Percentiles rank a stretch among this genome's conserved stretches.
Conservation (phyloP, 2,329 filamentous ascomycete species). For the Chaetomiaceae sp. region DNA sequence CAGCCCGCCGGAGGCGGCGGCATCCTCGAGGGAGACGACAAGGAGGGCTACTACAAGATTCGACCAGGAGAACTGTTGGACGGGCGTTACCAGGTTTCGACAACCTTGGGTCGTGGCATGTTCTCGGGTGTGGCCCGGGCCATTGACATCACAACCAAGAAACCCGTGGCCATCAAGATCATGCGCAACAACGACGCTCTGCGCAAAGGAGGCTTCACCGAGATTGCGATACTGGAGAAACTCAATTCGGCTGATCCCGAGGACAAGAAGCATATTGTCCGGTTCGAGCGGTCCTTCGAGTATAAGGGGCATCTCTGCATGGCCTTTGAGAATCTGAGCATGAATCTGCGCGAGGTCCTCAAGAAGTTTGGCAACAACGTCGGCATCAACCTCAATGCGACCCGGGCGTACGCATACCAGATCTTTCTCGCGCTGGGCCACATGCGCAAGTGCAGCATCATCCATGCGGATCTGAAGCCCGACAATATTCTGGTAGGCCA, state of each 20-base stretch:
- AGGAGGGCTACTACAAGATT: slow-evolving; percentile 94
- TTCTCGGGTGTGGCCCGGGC: slow-evolving; percentile 95
- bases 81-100: slow-evolving; percentile 82
- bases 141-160: slow-evolving; percentile 67
- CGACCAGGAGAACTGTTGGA: slow-evolving; percentile 88
- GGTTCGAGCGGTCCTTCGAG: slow-evolving; percentile 81
- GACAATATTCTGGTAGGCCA: slow-evolving; percentile 83
- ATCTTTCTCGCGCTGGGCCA: slow-evolving; percentile 87
- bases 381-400: slow-evolving; percentile 83
- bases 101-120: slow-evolving; percentile 86
- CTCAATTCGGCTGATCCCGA: slow-evolving; percentile 81
- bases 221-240: slow-evolving; percentile 88
- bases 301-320: slow-evolving; percentile 95
- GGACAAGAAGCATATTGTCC: slow-evolving; percentile 87
- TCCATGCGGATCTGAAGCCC: slow-evolving; percentile 94
- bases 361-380: slow-evolving; percentile 95
- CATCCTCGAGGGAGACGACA: slow-evolving; percentile 88
- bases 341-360: slow-evolving; percentile 89
- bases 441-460: slow-evolving; percentile 85
- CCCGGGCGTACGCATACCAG: slow-evolving; percentile 85
- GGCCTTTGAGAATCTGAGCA: slow-evolving; percentile 90
- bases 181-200: slow-evolving; percentile 95
- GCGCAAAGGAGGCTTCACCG: slow-evolving; percentile 85
- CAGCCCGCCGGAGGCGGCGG: slow-evolving; percentile 56
- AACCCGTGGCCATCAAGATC: slow-evolving; percentile 92